These are phyloP conservation scores for Lasiodiplodia hormozganensis DNA, from an alignment of 2,329 filamentous ascomycete species.

Conservation along the genomic window DNA sequence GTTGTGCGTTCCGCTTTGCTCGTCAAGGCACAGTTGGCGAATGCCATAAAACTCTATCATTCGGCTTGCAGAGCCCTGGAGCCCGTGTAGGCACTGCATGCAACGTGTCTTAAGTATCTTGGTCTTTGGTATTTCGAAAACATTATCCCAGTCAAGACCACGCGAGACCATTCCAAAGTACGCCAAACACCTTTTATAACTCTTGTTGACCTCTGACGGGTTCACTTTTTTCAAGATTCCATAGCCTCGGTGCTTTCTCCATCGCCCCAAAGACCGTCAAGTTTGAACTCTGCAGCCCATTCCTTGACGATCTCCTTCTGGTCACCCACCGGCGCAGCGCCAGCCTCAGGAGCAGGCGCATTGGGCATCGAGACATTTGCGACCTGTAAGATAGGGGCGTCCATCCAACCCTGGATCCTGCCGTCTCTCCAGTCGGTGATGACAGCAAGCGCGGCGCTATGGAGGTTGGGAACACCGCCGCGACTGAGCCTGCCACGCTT, in stretches of 20 bases:
- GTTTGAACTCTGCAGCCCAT: conserved; percentile 93
- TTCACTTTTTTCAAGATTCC: conserved; percentile 36
- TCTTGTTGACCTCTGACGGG: neutral
- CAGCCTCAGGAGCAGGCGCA: conserved; percentile 11
- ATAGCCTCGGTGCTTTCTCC: conserved; percentile 51
- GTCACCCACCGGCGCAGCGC: conserved; percentile 60
- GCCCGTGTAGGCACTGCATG: neutral
- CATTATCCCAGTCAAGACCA: neutral
- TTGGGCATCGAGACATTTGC: conserved; percentile 46
- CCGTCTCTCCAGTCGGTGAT: conserved; percentile 97
- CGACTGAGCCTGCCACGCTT: conserved; percentile 89
- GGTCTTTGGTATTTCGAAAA: neutral
- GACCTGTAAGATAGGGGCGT: conserved; percentile 72
- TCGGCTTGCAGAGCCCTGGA: neutral
- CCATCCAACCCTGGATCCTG: conserved; percentile 90
- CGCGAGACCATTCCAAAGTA: neutral
- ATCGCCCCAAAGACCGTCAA: conserved; percentile 90
- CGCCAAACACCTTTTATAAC: conserved; percentile 29
- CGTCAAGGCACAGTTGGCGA: neutral
- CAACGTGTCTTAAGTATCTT: neutral
- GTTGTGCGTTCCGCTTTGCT: neutral
- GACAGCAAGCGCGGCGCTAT: conserved; percentile 87
- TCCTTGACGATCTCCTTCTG: conserved; percentile 86
- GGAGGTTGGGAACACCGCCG: conserved; percentile 88
- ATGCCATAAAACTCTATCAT: neutral